Percentiles rank a stretch among this genome's conserved stretches.
phyloP scores from a whole-genome alignment of 2,329 filamentous ascomycete species.

The Helminthosporium solani region DNA sequence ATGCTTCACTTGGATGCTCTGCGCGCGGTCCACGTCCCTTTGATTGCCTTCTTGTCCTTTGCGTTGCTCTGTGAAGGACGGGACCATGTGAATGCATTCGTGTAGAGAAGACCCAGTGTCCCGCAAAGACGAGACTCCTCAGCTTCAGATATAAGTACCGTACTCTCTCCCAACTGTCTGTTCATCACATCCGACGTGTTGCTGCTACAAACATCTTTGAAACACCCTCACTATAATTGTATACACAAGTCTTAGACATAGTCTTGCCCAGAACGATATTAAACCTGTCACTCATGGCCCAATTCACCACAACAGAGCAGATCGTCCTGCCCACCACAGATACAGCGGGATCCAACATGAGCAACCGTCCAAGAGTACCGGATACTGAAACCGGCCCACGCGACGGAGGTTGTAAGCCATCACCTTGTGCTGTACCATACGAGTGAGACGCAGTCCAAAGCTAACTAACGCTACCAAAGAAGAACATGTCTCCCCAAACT shows the following conservation, averaged over 20 bases:
- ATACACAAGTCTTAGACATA: conserved; percentile 22
- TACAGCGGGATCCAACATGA: conserved; percentile 14
- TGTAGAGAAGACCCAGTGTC: conserved; percentile 1
- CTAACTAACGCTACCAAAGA: background rate
- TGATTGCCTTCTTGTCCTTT: conserved; percentile 33
- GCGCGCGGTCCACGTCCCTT: conserved; percentile 34
- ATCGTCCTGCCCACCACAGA: conserved; percentile 8
- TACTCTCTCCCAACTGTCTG: conserved; percentile 11
- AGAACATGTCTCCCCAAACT: conserved; percentile 8
- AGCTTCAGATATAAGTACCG: conserved; percentile 22
- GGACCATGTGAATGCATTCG: conserved; percentile 8
- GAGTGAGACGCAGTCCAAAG: no score
- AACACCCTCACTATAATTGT: conserved; percentile 6
- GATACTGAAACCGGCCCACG: conserved; percentile 6
- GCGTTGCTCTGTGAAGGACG: conserved; percentile 32
- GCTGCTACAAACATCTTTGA: conserved; percentile 9
- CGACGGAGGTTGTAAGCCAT: conserved; percentile 26
- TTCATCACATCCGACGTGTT: conserved; percentile 14
- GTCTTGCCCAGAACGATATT: conserved; percentile 18
- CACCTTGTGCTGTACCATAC: no score
- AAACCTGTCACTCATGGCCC: conserved; percentile 14
- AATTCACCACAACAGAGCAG: conserved; percentile 7
- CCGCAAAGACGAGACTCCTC: conserved; percentile 11
- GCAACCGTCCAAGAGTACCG: conserved; percentile 14
- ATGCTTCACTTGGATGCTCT: conserved; percentile 38